A percentile compares a stretch with the other conserved stretches of the same genome.
These are phyloP conservation scores for Vigna mungo DNA, from an alignment of 306 rosid species.

Conservation along the genomic window DNA sequence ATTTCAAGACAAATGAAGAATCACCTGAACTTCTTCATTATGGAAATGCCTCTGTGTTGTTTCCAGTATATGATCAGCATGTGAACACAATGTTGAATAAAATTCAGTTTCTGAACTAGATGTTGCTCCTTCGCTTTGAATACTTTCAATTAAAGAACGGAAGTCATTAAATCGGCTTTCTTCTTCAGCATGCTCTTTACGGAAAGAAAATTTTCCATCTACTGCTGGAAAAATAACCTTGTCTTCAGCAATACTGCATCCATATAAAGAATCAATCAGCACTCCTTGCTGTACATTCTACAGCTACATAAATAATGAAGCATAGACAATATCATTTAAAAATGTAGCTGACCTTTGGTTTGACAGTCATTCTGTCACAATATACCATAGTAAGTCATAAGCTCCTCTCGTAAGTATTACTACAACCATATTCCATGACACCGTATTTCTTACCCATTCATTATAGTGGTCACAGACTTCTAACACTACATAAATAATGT, in stretches of 20 bases:
- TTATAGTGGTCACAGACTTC: slow-evolving; percentile 9
- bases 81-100: slow-evolving; percentile 84
- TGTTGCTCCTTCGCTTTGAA: slow-evolving; percentile 84
- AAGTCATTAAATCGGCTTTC: slow-evolving; percentile 96
- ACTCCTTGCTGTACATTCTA: neutral
- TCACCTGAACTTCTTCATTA: slow-evolving; percentile 96
- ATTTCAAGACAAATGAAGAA: slow-evolving; percentile 43
- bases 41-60: slow-evolving; percentile 85
- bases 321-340: slow-evolving; percentile 17
- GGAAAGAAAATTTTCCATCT: slow-evolving; percentile 89
- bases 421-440: slow-evolving; percentile 19
- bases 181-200: slow-evolving; percentile 90
- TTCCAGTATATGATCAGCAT: slow-evolving; percentile 96
- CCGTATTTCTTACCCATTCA: slow-evolving; percentile 30
- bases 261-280: slow-evolving; percentile 43
- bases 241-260: slow-evolving; percentile 98
- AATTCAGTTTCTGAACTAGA: slow-evolving; percentile 85
- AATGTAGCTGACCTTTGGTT: neutral
- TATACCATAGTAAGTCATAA: slow-evolving; percentile 14
- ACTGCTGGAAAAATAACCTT: slow-evolving; percentile 96
- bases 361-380: slow-evolving; percentile 31
- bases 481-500: slow-evolving; percentile 20
- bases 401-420: slow-evolving; percentile 27
- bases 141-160: slow-evolving; percentile 85
- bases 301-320: slow-evolving; percentile 14